These are phyloP conservation scores for Cercospora sp. DNA, from an alignment of 2,329 filamentous ascomycete genomes.

Conservation along the genomic window DNA sequence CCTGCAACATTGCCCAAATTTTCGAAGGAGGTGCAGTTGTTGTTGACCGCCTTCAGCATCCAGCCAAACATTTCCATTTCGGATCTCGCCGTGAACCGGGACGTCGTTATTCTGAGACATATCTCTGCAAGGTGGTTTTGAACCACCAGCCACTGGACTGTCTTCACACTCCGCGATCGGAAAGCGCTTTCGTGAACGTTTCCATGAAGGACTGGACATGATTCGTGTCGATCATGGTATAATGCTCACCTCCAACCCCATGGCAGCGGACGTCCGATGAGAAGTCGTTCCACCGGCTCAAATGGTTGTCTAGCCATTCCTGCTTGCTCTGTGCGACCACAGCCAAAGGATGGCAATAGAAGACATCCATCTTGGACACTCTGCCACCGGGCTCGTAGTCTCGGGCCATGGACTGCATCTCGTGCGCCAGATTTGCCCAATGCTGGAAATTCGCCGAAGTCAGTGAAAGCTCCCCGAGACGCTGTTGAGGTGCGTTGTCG, in stretches of 20 bases:
- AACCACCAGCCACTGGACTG: neutral
- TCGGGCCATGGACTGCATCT: constrained; percentile 14
- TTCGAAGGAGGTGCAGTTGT: neutral
- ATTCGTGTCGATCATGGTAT: constrained; percentile 28
- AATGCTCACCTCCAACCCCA: constrained; percentile 28
- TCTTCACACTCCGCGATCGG: constrained; percentile 9
- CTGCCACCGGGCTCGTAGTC: constrained; percentile 46
- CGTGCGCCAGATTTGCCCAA: constrained; percentile 12
- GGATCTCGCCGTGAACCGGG: neutral
- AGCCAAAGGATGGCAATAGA: constrained; percentile 42
- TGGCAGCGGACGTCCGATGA: constrained; percentile 19
- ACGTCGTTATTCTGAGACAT: neutral
- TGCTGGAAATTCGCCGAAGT: neutral
- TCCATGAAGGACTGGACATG: constrained; percentile 25
- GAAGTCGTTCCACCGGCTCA: constrained; percentile 31
- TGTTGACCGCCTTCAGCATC: neutral
- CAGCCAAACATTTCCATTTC: neutral
- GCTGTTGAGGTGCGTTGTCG: neutral
- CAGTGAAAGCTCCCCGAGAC: neutral
- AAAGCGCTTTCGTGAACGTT: constrained; percentile 10
- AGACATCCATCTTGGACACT: constrained; percentile 46
- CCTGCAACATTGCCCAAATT: neutral
- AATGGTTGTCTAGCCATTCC: constrained; percentile 36
- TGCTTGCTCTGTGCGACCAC: constrained; percentile 32
- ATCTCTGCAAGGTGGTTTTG: neutral